A percentile compares a stretch with the other conserved stretches of the same genome.
Conservation (phyloP, 306 rosid species). For the Cicer judaicum region DNA sequence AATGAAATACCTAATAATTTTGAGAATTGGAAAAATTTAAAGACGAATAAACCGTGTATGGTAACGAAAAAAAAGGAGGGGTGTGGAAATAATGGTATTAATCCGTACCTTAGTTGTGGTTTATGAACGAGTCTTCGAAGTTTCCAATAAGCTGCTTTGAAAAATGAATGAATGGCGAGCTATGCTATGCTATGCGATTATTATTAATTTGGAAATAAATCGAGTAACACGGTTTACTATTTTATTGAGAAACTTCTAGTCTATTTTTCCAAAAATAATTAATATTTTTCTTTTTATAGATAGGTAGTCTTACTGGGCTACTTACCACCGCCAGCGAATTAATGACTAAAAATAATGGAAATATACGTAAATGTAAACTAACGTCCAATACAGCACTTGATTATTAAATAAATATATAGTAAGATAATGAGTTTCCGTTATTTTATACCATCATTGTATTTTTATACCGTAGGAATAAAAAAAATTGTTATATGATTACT, state of each 20-base stretch:
- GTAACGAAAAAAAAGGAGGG: not conserved
- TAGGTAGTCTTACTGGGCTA: not conserved
- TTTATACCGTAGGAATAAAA: too few species aligned
- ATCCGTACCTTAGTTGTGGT: slow-evolving; percentile 37
- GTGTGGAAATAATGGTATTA: not conserved
- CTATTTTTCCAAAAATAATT: not conserved
- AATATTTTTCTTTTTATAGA: not conserved
- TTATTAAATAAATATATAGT: too few species aligned
- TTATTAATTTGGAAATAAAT: not conserved
- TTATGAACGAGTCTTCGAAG: slow-evolving; percentile 2
- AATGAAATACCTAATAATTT: not conserved
- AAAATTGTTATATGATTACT: too few species aligned
- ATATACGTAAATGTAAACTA: too few species aligned
- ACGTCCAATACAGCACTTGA: too few species aligned
- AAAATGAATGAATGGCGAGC: not conserved
- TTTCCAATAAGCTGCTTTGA: not conserved
- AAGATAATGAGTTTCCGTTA: too few species aligned
- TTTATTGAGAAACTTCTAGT: not conserved
- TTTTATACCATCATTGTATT: too few species aligned
- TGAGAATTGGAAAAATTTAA: slow-evolving; percentile 1
- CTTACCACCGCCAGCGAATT: too few species aligned
- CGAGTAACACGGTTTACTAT: not conserved
- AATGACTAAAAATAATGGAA: too few species aligned
- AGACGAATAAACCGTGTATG: not conserved
- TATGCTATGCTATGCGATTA: too few species aligned